Percentiles rank a stretch among this genome's conserved stretches.
These are phyloP conservation scores for Dipteronia sinensis DNA, from an alignment of 345 rosid species.

Conservation along the genomic window DNA sequence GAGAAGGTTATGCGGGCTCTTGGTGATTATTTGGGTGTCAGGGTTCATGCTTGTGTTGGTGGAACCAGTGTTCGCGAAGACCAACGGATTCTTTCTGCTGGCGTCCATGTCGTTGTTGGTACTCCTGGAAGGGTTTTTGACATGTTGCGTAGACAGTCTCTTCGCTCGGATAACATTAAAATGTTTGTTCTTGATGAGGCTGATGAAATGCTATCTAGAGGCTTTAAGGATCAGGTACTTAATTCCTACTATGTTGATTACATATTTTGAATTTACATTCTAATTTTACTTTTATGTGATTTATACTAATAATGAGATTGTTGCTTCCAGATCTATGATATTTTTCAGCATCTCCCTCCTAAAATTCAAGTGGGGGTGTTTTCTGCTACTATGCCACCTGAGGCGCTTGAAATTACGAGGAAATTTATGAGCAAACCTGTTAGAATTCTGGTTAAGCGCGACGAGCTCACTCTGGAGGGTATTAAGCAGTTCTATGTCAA, in stretches of 20 bases:
- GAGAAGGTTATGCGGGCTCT: constrained; percentile 33
- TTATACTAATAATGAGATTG: neutral
- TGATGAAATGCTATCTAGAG: constrained; percentile 33
- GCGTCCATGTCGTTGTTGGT: constrained; percentile 38
- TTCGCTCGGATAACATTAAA: constrained; percentile 24
- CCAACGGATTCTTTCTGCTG: constrained; percentile 27
- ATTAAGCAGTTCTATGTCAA: constrained; percentile 55
- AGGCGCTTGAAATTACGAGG: constrained; percentile 53
- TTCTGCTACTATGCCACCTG: constrained; percentile 68
- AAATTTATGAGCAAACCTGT: constrained; percentile 61
- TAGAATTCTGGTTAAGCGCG: constrained; percentile 54
- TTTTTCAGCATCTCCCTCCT: constrained; percentile 55
- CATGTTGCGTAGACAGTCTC: constrained; percentile 30
- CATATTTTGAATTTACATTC: neutral
- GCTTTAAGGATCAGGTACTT: constrained; percentile 29
- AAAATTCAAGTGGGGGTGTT: constrained; percentile 57
- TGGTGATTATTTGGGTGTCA: constrained; percentile 31
- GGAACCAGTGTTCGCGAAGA: constrained; percentile 36
- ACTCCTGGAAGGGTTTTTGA: constrained; percentile 36
- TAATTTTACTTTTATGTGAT: neutral
- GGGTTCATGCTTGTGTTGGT: constrained; percentile 42
- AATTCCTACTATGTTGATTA: neutral
- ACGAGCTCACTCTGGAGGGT: constrained; percentile 58
- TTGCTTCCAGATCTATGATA: constrained; percentile 44
- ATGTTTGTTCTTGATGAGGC: constrained; percentile 34